phyloP scores from a whole-genome alignment of 768 basidiomycete species.

The Mycena kentingensis region DNA sequence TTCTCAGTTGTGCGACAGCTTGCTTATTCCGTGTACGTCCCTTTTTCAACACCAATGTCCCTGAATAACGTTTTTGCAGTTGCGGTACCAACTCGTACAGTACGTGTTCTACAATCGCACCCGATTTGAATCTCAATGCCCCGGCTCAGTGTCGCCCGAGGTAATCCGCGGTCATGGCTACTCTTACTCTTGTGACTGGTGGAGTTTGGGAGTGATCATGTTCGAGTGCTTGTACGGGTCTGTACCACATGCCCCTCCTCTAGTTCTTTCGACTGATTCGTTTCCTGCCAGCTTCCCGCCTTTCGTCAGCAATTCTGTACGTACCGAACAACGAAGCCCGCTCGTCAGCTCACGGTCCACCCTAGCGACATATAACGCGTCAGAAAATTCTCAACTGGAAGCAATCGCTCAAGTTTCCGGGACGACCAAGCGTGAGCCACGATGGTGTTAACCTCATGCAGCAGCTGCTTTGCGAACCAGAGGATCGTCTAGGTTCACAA shows the following conservation, averaged over 20 bases:
- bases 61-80: slow-evolving; percentile 42
- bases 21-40: slow-evolving; percentile 83
- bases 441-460: slow-evolving; percentile 89
- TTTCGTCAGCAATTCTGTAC: slow-evolving; percentile 91
- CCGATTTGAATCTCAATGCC: slow-evolving; percentile 18
- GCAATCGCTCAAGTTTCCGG: slow-evolving; percentile 83
- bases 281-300: slow-evolving; percentile 76
- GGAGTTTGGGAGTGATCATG: slow-evolving; percentile 97
- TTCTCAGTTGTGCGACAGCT: slow-evolving; percentile 47
- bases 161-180: slow-evolving; percentile 92
- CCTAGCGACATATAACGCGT: slow-evolving; percentile 86
- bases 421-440: slow-evolving; percentile 78
- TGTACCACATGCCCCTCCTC: slow-evolving; percentile 33
- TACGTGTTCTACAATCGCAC: slow-evolving; percentile 43
- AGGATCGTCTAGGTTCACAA: slow-evolving; percentile 88
- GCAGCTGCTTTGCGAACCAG: slow-evolving; percentile 90
- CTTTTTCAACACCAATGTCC: slow-evolving; percentile 14
- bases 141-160: slow-evolving; percentile 77
- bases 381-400: slow-evolving; percentile 98
- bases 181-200: slow-evolving; percentile 96
- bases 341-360: slow-evolving; percentile 20
- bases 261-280: slow-evolving; percentile 14
- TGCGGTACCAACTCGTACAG: slow-evolving; percentile 88
- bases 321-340: slow-evolving; percentile 28
- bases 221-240: slow-evolving; percentile 93